These are phyloP conservation scores for Iris macrosiphon DNA, from an alignment of 106 monocot species.

Conservation along the genomic window DNA sequence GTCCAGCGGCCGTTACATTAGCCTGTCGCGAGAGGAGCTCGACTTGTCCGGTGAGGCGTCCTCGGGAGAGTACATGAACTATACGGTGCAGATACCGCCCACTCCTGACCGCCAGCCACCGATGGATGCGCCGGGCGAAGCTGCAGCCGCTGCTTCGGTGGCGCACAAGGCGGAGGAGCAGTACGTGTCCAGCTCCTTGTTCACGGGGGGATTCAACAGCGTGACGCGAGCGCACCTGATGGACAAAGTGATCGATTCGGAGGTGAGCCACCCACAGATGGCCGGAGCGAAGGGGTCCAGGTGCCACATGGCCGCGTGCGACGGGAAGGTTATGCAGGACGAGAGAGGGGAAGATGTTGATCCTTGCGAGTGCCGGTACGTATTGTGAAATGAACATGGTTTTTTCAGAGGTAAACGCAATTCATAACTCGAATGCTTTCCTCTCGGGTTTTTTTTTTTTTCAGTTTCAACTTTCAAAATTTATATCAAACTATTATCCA, in stretches of 20 bases:
- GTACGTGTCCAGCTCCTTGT: slow-evolving; percentile 35
- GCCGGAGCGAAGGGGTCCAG: slow-evolving; percentile 25
- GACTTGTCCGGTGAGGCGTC: slow-evolving; percentile 26
- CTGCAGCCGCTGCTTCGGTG: slow-evolving; percentile 8
- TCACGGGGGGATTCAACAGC: slow-evolving; percentile 29
- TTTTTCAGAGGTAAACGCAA: too few relatives aligned
- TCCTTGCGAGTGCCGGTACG: slow-evolving; percentile 24
- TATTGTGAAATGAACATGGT: too few relatives aligned
- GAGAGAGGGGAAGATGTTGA: slow-evolving; percentile 37
- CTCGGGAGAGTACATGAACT: slow-evolving; percentile 41
- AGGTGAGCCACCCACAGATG: slow-evolving; percentile 39
- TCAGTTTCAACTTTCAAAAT: too few relatives aligned
- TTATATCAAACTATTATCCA: too few relatives aligned
- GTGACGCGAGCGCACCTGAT: slow-evolving; percentile 32
- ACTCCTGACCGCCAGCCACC: slow-evolving; percentile 54
- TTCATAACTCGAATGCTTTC: background rate
- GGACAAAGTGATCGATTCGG: slow-evolving; percentile 42
- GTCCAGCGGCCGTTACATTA: slow-evolving; percentile 42
- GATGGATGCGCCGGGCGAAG: slow-evolving; percentile 22
- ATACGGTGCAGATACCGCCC: slow-evolving; percentile 35
- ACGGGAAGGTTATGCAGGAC: slow-evolving; percentile 26
- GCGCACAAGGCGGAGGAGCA: slow-evolving; percentile 33
- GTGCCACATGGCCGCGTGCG: slow-evolving; percentile 28
- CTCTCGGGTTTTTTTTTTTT: too few relatives aligned
- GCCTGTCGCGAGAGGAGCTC: slow-evolving; percentile 33